phyloP scores from a whole-genome alignment of 148 eudicot genomes.

The Rhododendron simsii region DNA sequence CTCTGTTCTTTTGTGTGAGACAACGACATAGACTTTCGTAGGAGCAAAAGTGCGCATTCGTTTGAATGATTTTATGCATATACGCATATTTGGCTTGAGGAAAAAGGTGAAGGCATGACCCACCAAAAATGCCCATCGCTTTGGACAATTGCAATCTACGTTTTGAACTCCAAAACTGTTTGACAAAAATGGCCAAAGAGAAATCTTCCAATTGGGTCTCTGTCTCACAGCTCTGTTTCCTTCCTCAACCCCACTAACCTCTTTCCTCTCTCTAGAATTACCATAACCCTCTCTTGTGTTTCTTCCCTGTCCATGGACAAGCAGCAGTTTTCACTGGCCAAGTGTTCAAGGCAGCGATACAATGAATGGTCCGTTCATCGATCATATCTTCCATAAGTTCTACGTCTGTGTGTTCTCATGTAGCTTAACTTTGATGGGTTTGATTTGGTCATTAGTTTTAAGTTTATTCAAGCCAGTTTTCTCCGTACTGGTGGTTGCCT shows the following conservation, averaged over 20 bases:
- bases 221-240: constrained; percentile 16
- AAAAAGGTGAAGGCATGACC: constrained; percentile 30
- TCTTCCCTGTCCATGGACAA: constrained; percentile 36
- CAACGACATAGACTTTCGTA: background rate
- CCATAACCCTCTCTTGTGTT: constrained; percentile 6
- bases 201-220: constrained; percentile 30
- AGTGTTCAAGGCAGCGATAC: constrained; percentile 52
- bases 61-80: background rate
- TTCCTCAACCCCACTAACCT: constrained; percentile 31
- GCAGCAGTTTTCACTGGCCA: constrained; percentile 46
- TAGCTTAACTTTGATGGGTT: background rate
- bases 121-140: constrained; percentile 35
- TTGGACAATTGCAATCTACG: constrained; percentile 37
- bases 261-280: constrained; percentile 23
- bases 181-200: constrained; percentile 42
- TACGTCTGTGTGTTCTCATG: constrained; percentile 3
- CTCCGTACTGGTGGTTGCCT: background rate
- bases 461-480: background rate
- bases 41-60: background rate
- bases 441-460: background rate
- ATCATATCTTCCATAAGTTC: background rate
- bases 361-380: constrained; percentile 68
- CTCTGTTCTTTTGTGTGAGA: background rate
- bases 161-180: constrained; percentile 46
- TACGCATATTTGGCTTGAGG: background rate